Evolutionary conservation across 345 rosid genomes (phyloP).

Genomic region (Populus euphratica): DNA sequence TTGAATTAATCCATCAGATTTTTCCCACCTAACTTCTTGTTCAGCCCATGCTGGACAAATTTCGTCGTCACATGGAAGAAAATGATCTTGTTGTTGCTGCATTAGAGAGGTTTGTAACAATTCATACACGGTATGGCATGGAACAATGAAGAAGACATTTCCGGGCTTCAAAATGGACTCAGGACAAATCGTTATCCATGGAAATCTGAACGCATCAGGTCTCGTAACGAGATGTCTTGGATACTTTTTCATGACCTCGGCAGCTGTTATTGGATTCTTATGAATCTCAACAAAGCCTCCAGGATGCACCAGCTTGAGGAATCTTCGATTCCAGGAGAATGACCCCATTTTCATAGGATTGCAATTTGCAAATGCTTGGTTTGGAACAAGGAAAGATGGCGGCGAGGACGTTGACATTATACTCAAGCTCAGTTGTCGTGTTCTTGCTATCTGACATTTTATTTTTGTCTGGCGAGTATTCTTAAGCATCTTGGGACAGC

Average conservation of each 20-base stretch:
- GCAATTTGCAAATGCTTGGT: background rate
- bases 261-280: constrained; percentile 29
- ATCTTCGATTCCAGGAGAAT: background rate
- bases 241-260: constrained; percentile 39
- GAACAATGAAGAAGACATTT: constrained; percentile 37
- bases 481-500: background rate
- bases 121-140: constrained; percentile 27
- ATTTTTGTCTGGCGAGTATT: background rate
- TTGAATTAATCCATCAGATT: no score
- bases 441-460: background rate
- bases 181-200: constrained; percentile 43
- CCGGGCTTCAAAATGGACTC: constrained; percentile 40
- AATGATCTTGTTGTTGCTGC: background rate
- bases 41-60: no score
- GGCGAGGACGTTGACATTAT: background rate
- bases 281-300: constrained; percentile 32
- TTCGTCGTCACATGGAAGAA: no score
- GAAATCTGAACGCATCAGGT: constrained; percentile 41
- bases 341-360: background rate
- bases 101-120: constrained; percentile 9
- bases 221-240: constrained; percentile 48
- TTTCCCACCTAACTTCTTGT: no score
- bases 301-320: constrained; percentile 44
- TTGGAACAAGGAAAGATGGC: background rate
- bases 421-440: background rate